Evolutionary conservation across 495 filamentous ascomycete genomes (phyloP).

Genomic region (Aspergillus campestris): DNA sequence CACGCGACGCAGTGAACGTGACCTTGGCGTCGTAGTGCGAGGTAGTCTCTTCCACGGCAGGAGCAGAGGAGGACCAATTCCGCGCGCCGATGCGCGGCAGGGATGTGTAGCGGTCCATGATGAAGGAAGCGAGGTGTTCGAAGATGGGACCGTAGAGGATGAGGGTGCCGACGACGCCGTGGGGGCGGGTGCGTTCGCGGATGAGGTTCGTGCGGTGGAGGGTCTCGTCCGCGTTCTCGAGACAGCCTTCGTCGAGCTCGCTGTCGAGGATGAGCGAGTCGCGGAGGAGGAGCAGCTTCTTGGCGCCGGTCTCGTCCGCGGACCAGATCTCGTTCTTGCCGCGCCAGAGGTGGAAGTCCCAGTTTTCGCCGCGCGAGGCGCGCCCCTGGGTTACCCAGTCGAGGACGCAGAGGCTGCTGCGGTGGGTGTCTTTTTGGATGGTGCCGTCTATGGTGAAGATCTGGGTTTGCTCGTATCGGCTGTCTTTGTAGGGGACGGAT

Average conservation of each 20-base stretch:
- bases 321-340: constrained; percentile 83
- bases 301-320: constrained; percentile 22
- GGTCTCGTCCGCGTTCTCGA: constrained; percentile 3
- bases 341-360: constrained; percentile 68
- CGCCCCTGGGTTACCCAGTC: constrained; percentile 92
- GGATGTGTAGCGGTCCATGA: constrained; percentile 64
- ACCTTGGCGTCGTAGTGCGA: constrained; percentile 47
- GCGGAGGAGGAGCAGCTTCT: constrained; percentile 61
- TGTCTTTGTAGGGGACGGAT: constrained; percentile 75
- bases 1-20: constrained; percentile 78
- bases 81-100: constrained; percentile 79
- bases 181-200: constrained; percentile 33
- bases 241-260: constrained; percentile 27
- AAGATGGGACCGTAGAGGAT: constrained; percentile 72
- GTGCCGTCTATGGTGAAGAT: constrained; percentile 57
- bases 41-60: constrained; percentile 23
- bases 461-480: constrained; percentile 75
- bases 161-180: constrained; percentile 71
- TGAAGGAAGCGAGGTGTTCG: constrained; percentile 53
- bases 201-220: constrained; percentile 46
- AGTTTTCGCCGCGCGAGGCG: constrained; percentile 80
- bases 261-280: constrained; percentile 73
- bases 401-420: constrained; percentile 62
- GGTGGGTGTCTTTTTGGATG: constrained; percentile 32
- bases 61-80: constrained; percentile 51